phyloP scores from a whole-genome alignment of 768 basidiomycete genomes.

The Chalciporus pseudorubinellus region DNA sequence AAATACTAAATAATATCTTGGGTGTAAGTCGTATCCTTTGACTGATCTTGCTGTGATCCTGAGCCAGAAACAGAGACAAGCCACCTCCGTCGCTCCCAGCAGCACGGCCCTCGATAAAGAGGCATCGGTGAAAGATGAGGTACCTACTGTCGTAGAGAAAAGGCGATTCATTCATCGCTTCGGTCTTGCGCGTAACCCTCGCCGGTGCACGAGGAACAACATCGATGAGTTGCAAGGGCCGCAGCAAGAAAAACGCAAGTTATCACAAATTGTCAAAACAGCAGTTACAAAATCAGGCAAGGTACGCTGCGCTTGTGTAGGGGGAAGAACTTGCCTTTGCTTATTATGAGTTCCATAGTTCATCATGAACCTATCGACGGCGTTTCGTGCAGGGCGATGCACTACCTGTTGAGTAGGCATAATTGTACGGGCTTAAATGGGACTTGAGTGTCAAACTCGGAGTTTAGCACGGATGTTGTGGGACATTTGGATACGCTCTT shows the following conservation, averaged over 20 bases:
- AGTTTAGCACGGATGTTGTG: not conserved
- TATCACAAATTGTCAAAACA: conserved; percentile 19
- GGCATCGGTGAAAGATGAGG: not conserved
- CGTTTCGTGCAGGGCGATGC: not conserved
- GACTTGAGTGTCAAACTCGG: conserved; percentile 1
- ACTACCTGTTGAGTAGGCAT: not conserved
- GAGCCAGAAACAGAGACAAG: conserved; percentile 12
- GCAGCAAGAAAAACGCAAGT: conserved; percentile 9
- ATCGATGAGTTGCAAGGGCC: conserved; percentile 10
- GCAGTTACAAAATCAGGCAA: conserved; percentile 22
- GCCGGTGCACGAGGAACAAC: not conserved
- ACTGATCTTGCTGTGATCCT: not conserved
- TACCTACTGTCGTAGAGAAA: conserved; percentile 5
- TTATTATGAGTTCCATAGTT: conserved; percentile 22
- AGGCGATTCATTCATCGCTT: conserved; percentile 7
- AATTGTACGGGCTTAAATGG: not conserved
- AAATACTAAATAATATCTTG: conserved; percentile 15
- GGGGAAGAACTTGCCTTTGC: conserved; percentile 16
- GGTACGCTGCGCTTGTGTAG: conserved; percentile 16
- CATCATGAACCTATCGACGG: conserved; percentile 13
- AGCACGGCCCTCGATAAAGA: conserved; percentile 9
- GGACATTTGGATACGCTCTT: conserved; percentile 7
- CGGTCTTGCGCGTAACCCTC: conserved; percentile 3
- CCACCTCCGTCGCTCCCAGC: not conserved
- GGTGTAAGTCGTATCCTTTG: conserved; percentile 11